Evolutionary conservation across 1,139 yeast genomes (phyloP).

Genomic region (Chernovozyma sophiae-reginae): DNA sequence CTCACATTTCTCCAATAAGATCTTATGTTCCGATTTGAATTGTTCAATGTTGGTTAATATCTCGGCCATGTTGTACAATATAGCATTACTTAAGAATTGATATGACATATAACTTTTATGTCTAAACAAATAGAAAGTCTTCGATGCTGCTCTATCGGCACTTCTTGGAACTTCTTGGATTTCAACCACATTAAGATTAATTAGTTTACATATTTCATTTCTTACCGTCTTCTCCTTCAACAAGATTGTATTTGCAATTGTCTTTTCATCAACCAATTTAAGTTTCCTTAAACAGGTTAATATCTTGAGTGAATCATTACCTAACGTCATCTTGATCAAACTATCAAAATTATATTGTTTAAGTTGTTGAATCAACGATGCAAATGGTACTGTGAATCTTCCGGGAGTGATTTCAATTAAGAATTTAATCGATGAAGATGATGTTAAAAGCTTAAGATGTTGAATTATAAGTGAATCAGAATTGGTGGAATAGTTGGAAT

Average conservation of each 20-base stretch:
- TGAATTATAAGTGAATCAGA: constrained; percentile 30
- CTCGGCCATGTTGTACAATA: constrained; percentile 52
- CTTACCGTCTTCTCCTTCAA: constrained; percentile 76
- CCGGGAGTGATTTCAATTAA: constrained; percentile 42
- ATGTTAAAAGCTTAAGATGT: constrained; percentile 52
- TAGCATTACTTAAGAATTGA: constrained; percentile 36
- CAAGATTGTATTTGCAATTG: constrained; percentile 70
- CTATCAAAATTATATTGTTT: constrained; percentile 59
- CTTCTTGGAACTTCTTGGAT: constrained; percentile 92
- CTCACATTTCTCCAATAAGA: constrained; percentile 72
- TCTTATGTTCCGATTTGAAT: constrained; percentile 59
- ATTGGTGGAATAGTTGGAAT: background rate
- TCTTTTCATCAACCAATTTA: constrained; percentile 78
- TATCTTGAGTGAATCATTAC: constrained; percentile 56
- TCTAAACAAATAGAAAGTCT: constrained; percentile 80
- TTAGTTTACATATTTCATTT: constrained; percentile 52
- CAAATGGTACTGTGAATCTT: constrained; percentile 37
- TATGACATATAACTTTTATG: constrained; percentile 61
- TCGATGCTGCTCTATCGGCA: constrained; percentile 85
- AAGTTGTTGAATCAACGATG: constrained; percentile 39
- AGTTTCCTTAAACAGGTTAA: constrained; percentile 64
- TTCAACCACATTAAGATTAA: constrained; percentile 59
- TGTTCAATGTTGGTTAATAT: constrained; percentile 51
- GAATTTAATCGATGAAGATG: constrained; percentile 42
- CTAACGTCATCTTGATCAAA: constrained; percentile 54